These are phyloP conservation scores for Tylopilus felleus DNA, from an alignment of 768 basidiomycete genomes.

Conservation along the genomic window DNA sequence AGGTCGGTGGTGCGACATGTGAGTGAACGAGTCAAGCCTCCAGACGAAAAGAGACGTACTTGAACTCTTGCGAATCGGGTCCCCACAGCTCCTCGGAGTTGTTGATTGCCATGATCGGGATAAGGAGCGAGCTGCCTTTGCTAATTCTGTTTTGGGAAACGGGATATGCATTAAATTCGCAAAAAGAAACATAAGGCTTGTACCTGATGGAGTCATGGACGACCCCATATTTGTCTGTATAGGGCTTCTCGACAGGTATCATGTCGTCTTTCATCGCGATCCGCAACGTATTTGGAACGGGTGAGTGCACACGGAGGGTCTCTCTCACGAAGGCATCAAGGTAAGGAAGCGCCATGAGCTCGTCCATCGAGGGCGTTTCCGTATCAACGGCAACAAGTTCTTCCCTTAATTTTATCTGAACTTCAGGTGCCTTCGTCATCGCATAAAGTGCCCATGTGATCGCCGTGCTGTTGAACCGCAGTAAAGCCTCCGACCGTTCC, in stretches of 20 bases:
- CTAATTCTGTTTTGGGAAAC: slow-evolving; percentile 27
- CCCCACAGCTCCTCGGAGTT: slow-evolving; percentile 57
- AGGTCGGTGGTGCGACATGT: not conserved
- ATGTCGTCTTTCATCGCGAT: slow-evolving; percentile 51
- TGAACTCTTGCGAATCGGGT: slow-evolving; percentile 57
- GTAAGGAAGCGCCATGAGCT: slow-evolving; percentile 61
- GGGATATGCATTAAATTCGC: not conserved
- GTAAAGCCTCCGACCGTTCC: not conserved
- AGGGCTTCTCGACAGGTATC: slow-evolving; percentile 46
- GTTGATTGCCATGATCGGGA: slow-evolving; percentile 56
- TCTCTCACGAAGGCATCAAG: slow-evolving; percentile 65
- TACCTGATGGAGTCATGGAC: slow-evolving; percentile 40
- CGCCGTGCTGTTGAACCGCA: slow-evolving; percentile 26
- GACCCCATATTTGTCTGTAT: slow-evolving; percentile 41
- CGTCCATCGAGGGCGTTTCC: slow-evolving; percentile 65
- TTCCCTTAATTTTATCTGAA: slow-evolving; percentile 55
- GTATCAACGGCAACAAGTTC: slow-evolving; percentile 52
- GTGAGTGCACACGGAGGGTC: slow-evolving; percentile 48
- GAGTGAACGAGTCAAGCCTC: not conserved
- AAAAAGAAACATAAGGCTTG: not conserved
- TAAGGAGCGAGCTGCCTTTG: slow-evolving; percentile 44
- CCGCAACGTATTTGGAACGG: slow-evolving; percentile 43
- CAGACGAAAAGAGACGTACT: slow-evolving; percentile 31
- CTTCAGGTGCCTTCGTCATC: slow-evolving; percentile 43
- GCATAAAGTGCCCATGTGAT: slow-evolving; percentile 59